Base-by-base conservation (phyloP, 139 green algal species). In the Auxenochlorella pyrenoidosa region DNA sequence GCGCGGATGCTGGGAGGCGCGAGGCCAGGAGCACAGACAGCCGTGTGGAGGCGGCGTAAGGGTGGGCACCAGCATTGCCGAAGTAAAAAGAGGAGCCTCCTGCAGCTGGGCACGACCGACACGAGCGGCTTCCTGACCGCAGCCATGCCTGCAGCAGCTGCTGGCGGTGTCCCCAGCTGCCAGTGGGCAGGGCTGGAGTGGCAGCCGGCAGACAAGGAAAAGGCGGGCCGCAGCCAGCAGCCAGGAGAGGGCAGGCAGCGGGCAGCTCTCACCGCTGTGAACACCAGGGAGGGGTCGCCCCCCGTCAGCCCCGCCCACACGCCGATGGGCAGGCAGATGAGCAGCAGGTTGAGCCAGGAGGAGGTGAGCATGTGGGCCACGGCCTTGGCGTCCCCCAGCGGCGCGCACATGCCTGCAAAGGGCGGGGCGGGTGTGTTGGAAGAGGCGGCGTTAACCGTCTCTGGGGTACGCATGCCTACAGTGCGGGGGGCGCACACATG, bases 261-360 rank as follows among this genome's bases (percentile, higher is more conserved):
- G 32, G 41, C 75, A 19, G 86, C 87, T 21, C 83, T 16, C 51
- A 94, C 91, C 72, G 93, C 82, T 0, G 88, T 5, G 34, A 96
- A 96, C 12, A 93, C 80, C 18, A 91, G 59, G 19, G 73, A 86
- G 28, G 95, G 70, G 18, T 84, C 82, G 90, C 90, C 94, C 5
- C 87, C 47, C 19, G 91, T 34, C 28, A 89, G 75, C 8, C 90
- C 78, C 0, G 92, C 86, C 30, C 87, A 80, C 28, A 93, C 89
- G 40, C 94, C 95, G 32, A 98, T 43, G 4, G 95, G 95, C 12
- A 95, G 83, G 80, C 70, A 88, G 0, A 98, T 13, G 34, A 98
- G 93, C 81, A 98, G 70, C 10, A 97, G 3, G 81, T 97, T 97
- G 66, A 97, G 70, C 32, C 79, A 93, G 76, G 79, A 92, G 79